phyloP scores from a whole-genome alignment of 139 green algal genomes.

The Zygnema cylindricum region DNA sequence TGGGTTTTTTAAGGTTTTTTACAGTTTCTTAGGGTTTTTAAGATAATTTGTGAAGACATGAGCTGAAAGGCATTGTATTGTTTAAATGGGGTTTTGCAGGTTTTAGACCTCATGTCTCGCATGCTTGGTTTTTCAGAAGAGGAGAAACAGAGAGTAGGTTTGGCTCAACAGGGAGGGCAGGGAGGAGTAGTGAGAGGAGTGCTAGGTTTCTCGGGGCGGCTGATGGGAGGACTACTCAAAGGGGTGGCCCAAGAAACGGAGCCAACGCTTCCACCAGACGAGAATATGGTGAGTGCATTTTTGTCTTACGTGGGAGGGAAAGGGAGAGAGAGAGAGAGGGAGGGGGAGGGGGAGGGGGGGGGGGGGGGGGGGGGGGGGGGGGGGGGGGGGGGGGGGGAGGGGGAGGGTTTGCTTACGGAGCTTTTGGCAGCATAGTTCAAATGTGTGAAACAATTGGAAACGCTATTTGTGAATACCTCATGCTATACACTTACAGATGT shows the following conservation, averaged over 20 bases:
- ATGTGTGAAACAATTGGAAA: no score
- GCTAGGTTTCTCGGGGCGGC: conserved; percentile 32
- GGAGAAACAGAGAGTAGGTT: conserved; percentile 56
- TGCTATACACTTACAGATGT: no score
- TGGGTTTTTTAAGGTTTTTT: no score
- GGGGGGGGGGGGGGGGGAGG: no score
- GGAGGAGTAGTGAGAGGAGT: conserved; percentile 45
- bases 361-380: no score
- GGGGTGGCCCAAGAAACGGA: not conserved
- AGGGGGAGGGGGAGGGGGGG: no score
- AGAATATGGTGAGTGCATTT: conserved; percentile 45
- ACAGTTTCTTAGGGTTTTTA: not conserved
- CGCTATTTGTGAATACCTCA: no score
- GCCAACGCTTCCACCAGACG: conserved; percentile 24
- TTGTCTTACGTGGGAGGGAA: no score
- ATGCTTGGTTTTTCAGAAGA: conserved; percentile 57
- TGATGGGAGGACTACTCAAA: conserved; percentile 45
- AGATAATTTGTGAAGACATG: not conserved
- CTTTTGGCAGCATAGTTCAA: no score
- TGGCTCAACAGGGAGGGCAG: conserved; percentile 4
- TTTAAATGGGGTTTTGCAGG: conserved; percentile 32
- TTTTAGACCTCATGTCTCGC: conserved; percentile 58
- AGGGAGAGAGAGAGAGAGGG: no score
- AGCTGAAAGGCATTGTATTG: not conserved
- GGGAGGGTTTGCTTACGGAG: no score